phyloP scores from a whole-genome alignment of 768 basidiomycete species.

The Pulveroboletus sp. region DNA sequence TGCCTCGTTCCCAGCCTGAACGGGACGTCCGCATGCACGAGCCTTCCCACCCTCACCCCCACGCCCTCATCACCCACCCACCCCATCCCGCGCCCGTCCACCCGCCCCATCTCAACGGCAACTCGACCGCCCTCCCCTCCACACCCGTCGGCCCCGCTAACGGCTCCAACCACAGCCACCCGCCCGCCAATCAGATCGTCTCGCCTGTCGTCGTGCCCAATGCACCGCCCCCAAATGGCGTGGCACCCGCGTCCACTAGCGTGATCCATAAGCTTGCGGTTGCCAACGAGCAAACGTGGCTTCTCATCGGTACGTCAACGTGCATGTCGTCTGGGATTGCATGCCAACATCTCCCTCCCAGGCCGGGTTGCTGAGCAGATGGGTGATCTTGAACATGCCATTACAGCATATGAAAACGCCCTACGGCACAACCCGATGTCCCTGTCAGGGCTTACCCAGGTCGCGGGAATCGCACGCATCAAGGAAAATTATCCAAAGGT shows the following conservation, averaged over 20 bases:
- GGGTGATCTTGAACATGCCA: conserved; percentile 88
- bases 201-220: conserved; percentile 45
- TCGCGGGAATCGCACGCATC: conserved; percentile 94
- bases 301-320: conserved; percentile 66
- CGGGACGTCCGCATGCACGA: conserved; percentile 65
- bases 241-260: conserved; percentile 24
- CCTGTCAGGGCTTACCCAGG: conserved; percentile 84
- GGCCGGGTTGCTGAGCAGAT: conserved; percentile 95
- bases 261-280: conserved; percentile 73
- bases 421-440: conserved; percentile 93
- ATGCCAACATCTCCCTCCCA: conserved; percentile 32
- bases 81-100: conserved; percentile 31
- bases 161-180: conserved; percentile 36
- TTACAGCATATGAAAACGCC: conserved; percentile 91
- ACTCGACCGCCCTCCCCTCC: conserved; percentile 36
- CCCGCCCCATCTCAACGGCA: conserved; percentile 53
- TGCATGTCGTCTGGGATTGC: background rate
- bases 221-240: conserved; percentile 24
- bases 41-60: conserved; percentile 39
- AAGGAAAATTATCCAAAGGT: conserved; percentile 97
- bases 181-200: conserved; percentile 36
- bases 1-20: conserved; percentile 51
- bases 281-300: conserved; percentile 95
- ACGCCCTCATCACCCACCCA: conserved; percentile 39
- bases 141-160: conserved; percentile 43